Conservation (phyloP, 306 rosid genomes). For the Gastrolobium villosum region DNA sequence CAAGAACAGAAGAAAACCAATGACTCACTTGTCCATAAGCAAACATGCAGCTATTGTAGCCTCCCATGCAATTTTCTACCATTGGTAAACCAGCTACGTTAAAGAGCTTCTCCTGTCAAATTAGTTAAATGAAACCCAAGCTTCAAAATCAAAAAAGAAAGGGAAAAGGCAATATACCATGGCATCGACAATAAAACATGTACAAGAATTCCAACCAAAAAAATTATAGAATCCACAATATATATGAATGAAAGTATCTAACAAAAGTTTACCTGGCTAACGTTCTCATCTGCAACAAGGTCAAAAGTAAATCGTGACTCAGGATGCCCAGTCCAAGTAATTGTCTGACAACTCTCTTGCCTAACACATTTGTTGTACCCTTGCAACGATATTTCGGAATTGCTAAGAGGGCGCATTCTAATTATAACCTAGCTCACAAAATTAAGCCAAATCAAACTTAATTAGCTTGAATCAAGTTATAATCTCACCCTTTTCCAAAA, state of each 20-base stretch:
- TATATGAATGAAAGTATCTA: not conserved
- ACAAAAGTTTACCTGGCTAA: constrained; percentile 77
- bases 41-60: constrained; percentile 99
- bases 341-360: constrained; percentile 84
- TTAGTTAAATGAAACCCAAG: constrained; percentile 39
- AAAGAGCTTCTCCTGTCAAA: constrained; percentile 86
- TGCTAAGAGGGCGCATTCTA: constrained; percentile 93
- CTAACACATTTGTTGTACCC: constrained; percentile 81
- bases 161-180: not conserved
- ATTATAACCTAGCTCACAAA: constrained; percentile 78
- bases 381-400: constrained; percentile 82
- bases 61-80: constrained; percentile 97
- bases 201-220: not conserved
- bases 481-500: not conserved
- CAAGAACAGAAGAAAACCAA: constrained; percentile 26
- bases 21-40: constrained; percentile 98
- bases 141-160: constrained; percentile 5
- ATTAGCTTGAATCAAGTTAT: constrained; percentile 22
- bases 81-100: constrained; percentile 95
- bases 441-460: constrained; percentile 22
- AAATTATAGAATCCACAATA: not conserved
- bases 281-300: constrained; percentile 93
- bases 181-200: not conserved
- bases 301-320: constrained; percentile 96
- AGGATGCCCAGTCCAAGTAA: constrained; percentile 94